Evolutionary conservation across 1,139 yeast genomes (phyloP).

Genomic region (Lodderomyces margitis): DNA sequence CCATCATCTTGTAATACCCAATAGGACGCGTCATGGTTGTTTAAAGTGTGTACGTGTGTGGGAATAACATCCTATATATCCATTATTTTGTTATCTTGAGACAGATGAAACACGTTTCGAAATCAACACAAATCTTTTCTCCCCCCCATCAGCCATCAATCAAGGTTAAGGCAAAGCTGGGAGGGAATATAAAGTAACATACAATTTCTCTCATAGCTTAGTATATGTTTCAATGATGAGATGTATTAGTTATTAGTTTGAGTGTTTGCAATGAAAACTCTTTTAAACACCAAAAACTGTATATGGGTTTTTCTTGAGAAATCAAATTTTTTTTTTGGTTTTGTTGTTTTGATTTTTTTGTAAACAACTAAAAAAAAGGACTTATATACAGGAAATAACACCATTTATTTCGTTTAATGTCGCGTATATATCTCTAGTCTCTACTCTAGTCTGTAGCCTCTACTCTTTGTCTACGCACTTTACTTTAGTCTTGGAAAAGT

Average conservation of each 20-base stretch:
- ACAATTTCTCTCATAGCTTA: conserved; percentile 16
- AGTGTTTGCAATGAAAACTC: background rate
- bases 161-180: no score
- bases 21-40: background rate
- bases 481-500: no score
- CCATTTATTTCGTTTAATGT: no score
- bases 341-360: background rate
- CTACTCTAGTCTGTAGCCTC: no score
- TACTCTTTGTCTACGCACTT: no score
- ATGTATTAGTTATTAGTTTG: background rate
- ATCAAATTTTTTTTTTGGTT: background rate
- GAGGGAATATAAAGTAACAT: conserved; percentile 7
- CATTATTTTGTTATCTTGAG: conserved; percentile 2
- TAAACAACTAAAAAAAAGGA: no score
- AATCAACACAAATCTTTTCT: no score
- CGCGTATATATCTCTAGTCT: no score
- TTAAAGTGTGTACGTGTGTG: background rate
- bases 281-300: background rate
- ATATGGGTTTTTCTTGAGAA: background rate
- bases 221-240: background rate
- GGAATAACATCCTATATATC: conserved; percentile 2
- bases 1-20: background rate
- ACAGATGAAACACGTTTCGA: conserved; percentile 1
- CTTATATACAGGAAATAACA: no score
- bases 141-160: no score